A percentile compares a stretch with the other conserved stretches of the same genome.
Evolutionary conservation across 1,284 basidiomycete species (phyloP).

Genomic region (Marasmius tenuissimus): DNA sequence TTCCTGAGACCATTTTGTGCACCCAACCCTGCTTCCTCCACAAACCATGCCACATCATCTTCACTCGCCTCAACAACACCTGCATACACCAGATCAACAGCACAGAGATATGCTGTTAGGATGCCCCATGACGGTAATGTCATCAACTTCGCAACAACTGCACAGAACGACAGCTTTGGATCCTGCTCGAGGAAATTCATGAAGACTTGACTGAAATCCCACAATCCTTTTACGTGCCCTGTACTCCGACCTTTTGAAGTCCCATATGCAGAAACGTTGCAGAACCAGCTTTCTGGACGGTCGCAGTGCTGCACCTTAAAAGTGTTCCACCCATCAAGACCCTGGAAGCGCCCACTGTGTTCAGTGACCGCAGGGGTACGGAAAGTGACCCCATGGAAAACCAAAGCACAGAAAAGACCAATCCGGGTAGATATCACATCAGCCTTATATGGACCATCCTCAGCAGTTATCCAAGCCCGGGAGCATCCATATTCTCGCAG

Average conservation of each 20-base stretch:
- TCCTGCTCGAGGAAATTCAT: background rate
- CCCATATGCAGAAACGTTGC: background rate
- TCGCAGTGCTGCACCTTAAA: background rate
- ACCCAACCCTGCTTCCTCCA: background rate
- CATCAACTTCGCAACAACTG: background rate
- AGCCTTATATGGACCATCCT: background rate
- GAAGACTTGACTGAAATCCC: background rate
- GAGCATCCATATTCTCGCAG: background rate
- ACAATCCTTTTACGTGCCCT: background rate
- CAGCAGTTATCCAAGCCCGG: background rate
- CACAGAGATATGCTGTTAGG: background rate
- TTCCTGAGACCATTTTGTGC: background rate
- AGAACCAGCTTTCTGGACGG: background rate
- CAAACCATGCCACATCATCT: background rate
- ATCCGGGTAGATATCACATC: background rate
- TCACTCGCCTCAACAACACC: background rate
- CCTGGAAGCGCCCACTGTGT: background rate
- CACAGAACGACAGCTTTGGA: background rate
- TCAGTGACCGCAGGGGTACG: background rate
- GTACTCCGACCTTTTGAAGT: background rate
- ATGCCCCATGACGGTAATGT: background rate
- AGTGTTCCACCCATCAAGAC: background rate
- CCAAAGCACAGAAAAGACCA: background rate
- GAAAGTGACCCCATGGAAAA: background rate
- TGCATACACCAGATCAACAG: background rate